Conservation (phyloP, 306 rosid genomes). For the Alnus glutinosa region DNA sequence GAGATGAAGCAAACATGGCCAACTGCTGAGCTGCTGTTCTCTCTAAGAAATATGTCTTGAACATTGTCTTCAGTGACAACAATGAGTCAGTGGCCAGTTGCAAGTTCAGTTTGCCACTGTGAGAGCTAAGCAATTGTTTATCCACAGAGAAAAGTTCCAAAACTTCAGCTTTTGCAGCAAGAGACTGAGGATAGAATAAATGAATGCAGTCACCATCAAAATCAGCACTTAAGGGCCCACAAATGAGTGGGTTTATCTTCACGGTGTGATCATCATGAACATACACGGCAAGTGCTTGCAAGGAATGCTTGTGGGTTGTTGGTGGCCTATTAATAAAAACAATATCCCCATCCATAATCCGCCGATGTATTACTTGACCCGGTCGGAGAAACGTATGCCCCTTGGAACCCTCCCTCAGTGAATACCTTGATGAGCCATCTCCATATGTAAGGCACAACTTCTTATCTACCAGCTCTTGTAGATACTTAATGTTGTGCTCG, state of each 20-base stretch:
- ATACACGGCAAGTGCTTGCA: constrained; percentile 85
- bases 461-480: constrained; percentile 81
- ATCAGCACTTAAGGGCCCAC: constrained; percentile 94
- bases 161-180: constrained; percentile 91
- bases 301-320: constrained; percentile 89
- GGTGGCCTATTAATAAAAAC: constrained; percentile 95
- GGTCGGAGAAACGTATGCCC: constrained; percentile 71
- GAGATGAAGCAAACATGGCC: constrained; percentile 69
- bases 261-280: constrained; percentile 87
- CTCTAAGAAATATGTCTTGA: constrained; percentile 47
- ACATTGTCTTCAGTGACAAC: constrained; percentile 67
- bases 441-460: constrained; percentile 68
- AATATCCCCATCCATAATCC: constrained; percentile 94
- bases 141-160: constrained; percentile 85
- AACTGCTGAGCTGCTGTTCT: constrained; percentile 64
- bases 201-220: constrained; percentile 96
- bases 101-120: constrained; percentile 79
- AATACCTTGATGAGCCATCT: constrained; percentile 78
- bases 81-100: constrained; percentile 71
- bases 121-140: constrained; percentile 91
- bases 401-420: constrained; percentile 88
- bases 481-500: constrained; percentile 54
- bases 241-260: constrained; percentile 89
- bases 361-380: constrained; percentile 84
- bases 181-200: constrained; percentile 88